phyloP scores from a whole-genome alignment of 768 basidiomycete genomes.

The Pisolithus marmoratus region DNA sequence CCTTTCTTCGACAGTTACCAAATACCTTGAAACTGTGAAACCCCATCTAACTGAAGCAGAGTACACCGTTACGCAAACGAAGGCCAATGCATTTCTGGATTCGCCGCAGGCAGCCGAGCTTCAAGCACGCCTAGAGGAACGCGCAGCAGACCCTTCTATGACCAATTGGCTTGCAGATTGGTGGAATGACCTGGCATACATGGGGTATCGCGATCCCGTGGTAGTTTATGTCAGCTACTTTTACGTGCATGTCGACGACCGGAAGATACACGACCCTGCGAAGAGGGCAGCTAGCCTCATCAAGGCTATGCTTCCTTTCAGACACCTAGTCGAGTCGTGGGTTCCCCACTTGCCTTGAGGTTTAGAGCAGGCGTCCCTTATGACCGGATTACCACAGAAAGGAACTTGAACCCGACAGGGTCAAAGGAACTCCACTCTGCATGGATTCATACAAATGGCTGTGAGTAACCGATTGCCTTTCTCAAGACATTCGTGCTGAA shows the following conservation, averaged over 20 bases:
- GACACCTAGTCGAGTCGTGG: conserved; percentile 77
- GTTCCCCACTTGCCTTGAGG: conserved; percentile 14
- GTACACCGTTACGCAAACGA: conserved; percentile 49
- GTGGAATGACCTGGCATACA: conserved; percentile 95
- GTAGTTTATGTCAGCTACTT: conserved; percentile 94
- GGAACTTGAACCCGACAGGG: conserved; percentile 83
- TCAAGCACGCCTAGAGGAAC: conserved; percentile 70
- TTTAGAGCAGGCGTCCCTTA: neutral
- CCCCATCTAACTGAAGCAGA: conserved; percentile 69
- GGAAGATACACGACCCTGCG: conserved; percentile 46
- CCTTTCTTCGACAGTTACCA: conserved; percentile 73
- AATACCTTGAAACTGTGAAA: conserved; percentile 82
- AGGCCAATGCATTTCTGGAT: conserved; percentile 61
- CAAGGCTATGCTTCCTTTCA: conserved; percentile 82
- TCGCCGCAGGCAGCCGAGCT: conserved; percentile 67
- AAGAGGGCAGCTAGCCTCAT: conserved; percentile 76
- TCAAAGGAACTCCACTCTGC: conserved; percentile 70
- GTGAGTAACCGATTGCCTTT: conserved; percentile 33
- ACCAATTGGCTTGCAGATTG: conserved; percentile 93
- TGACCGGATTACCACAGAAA: conserved; percentile 36
- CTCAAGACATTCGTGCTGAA: neutral
- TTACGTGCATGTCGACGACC: conserved; percentile 80
- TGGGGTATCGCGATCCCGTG: conserved; percentile 85
- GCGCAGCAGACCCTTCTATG: conserved; percentile 54
- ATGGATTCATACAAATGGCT: conserved; percentile 97